Base-by-base conservation (phyloP, 2,329 filamentous ascomycete genomes). In the Falciphora oryzae region DNA sequence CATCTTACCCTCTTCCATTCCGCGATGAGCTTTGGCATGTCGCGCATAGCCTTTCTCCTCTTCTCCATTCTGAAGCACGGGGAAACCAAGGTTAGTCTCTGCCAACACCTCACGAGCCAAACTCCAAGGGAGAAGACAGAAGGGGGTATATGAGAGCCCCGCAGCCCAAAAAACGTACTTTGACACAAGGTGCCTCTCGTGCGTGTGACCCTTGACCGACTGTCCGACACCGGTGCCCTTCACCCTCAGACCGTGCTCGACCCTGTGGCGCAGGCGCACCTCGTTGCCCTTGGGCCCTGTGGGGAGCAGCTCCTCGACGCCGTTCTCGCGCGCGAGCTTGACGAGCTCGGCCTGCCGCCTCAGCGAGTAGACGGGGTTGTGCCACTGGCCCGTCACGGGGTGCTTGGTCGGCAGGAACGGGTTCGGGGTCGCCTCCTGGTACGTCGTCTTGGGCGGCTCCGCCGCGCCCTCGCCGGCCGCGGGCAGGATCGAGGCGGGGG, bases 221-320 rank as follows among this genome's bases (percentile, higher is more conserved):
- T 97, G 89, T 65, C 93, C 94, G 70, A 92, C 88, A 82, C 95
- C 94, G 1, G 94, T 98, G 71, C 94, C 94, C 85, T 93, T 94
- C 65, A 97, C 90, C 67, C 89, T 84, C 76, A 97, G 75, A 62
- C 93, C 94, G 68, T 89, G 84, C 80, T 96, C 90, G 65, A 92
- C 85, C 65, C 91, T 82, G 75, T 87, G 85, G 72, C 86, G 83
- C 72, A 93, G 84, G 75, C 83, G 87, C 74, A 85, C 84, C 70
- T 88, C 89, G 2, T 89, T 89, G 70, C 88, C 87, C 84, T 97
- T 97, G 65, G 81, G 81, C 14, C 89, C 90, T 70, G 84, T 85
- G 0, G 93, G 93, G 66, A 97, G 78, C 70, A 97, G 79, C 67
- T 92, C 88, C 75, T 93, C 90, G 4, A 97, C 89, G 64, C 91